Evolutionary conservation across 306 rosid species (phyloP).

Genomic region (Lathyrus sativus): DNA sequence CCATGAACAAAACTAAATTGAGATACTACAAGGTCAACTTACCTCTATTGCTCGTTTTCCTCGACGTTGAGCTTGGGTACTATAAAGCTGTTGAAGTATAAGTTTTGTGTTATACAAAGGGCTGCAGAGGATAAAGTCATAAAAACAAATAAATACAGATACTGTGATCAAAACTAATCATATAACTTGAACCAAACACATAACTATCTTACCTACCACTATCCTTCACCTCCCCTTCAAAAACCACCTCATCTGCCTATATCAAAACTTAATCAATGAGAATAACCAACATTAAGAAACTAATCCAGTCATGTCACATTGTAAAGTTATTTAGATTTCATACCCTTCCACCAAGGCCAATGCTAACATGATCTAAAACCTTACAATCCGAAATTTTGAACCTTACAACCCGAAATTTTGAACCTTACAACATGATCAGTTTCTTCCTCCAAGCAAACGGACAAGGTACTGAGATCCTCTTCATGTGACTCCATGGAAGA

Average conservation of each 20-base stretch:
- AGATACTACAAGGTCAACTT: conserved; percentile 28
- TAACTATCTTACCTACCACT: conserved; percentile 63
- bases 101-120: conserved; percentile 74
- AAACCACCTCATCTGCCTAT: no score
- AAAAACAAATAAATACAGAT: conserved; percentile 35
- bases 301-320: no score
- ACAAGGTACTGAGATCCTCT: conserved; percentile 39
- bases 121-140: conserved; percentile 47
- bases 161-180: conserved; percentile 37
- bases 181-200: conserved; percentile 31
- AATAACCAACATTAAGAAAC: no score
- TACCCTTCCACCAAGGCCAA: no score
- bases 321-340: no score
- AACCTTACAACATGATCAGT: conserved; percentile 75
- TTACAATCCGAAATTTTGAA: no score
- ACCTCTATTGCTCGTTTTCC: conserved; percentile 97
- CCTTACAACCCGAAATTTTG: conserved; percentile 79
- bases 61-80: conserved; percentile 86
- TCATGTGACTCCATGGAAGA: conserved; percentile 53
- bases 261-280: no score
- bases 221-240: no score
- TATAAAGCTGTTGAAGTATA: conserved; percentile 80
- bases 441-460: conserved; percentile 70
- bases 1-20: no score
- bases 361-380: conserved; percentile 63